A percentile compares a stretch with the other conserved stretches of the same genome.
These are phyloP conservation scores for Discostella stelligeroides DNA, from an alignment of 108 stramenopile genomes.

Conservation along the genomic window DNA sequence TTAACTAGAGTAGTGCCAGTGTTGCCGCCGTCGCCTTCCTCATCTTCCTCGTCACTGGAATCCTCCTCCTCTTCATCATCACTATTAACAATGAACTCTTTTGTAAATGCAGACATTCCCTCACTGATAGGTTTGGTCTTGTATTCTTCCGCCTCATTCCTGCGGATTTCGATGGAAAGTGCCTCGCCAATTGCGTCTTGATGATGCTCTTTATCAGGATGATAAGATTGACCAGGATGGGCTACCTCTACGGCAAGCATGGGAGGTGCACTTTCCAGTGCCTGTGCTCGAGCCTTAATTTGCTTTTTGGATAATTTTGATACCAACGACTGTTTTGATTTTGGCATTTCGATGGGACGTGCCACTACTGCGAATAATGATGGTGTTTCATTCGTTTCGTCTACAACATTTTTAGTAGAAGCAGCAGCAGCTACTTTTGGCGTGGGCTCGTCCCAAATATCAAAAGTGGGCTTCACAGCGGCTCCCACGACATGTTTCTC, in stretches of 20 bases:
- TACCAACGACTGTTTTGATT: not conserved
- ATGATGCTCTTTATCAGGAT: slow-evolving; percentile 74
- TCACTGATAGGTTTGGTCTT: slow-evolving; percentile 53
- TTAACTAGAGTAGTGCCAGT: slow-evolving; percentile 9
- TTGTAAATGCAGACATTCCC: slow-evolving; percentile 76
- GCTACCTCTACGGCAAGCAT: slow-evolving; percentile 70
- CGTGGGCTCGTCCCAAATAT: slow-evolving; percentile 54
- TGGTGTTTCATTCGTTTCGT: not conserved
- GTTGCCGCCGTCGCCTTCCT: slow-evolving; percentile 17
- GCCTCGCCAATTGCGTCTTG: slow-evolving; percentile 72
- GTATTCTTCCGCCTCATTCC: slow-evolving; percentile 66
- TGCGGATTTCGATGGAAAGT: slow-evolving; percentile 71
- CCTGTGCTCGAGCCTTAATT: slow-evolving; percentile 28
- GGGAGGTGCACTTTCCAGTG: slow-evolving; percentile 26
- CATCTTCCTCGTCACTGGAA: slow-evolving; percentile 56
- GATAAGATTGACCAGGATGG: slow-evolving; percentile 81
- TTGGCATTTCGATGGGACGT: not conserved
- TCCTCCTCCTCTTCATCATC: slow-evolving; percentile 57
- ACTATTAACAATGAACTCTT: slow-evolving; percentile 56
- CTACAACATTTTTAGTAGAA: no score
- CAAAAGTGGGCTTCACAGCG: slow-evolving; percentile 56
- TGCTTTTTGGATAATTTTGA: slow-evolving; percentile 31
- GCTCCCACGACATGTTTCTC: slow-evolving; percentile 41
- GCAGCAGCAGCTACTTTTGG: slow-evolving; percentile 21
- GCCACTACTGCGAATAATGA: no score